These are phyloP conservation scores for Larix kaempferi DNA, from an alignment of 75 land plant genomes.

Conservation along the genomic window DNA sequence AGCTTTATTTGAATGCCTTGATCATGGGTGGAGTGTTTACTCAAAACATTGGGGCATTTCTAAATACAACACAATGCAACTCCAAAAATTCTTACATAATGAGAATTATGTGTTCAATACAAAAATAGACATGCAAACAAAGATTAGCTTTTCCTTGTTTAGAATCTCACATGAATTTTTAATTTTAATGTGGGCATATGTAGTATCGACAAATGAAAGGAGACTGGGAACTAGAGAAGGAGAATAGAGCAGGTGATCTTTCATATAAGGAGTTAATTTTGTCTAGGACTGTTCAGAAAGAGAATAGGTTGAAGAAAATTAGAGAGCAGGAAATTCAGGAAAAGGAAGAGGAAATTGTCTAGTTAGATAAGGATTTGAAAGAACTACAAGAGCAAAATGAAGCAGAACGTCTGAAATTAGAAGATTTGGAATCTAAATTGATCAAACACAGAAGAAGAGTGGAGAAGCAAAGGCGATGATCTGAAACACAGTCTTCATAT, in stretches of 20 bases:
- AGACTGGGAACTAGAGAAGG: conserved; percentile 13
- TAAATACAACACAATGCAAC: not conserved
- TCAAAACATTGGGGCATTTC: not conserved
- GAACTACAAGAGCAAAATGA: conserved; percentile 61
- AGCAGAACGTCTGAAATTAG: conserved; percentile 43
- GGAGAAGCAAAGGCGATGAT: conserved; percentile 79
- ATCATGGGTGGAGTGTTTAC: too few species aligned
- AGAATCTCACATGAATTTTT: not conserved
- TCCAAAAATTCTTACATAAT: too few species aligned
- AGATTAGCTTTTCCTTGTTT: not conserved
- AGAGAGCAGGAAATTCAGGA: conserved; percentile 50
- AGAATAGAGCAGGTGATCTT: not conserved
- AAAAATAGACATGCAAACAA: not conserved
- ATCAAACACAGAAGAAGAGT: conserved; percentile 62
- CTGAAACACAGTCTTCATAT: conserved; percentile 85
- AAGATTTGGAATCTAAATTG: conserved; percentile 61
- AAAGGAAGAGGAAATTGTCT: conserved; percentile 50
- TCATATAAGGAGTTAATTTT: not conserved
- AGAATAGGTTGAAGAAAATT: conserved; percentile 2
- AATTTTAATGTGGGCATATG: conserved; percentile 6
- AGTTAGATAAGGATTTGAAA: conserved; percentile 55
- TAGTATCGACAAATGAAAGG: conserved; percentile 13
- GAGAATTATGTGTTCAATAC: not conserved
- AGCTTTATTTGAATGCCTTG: too few species aligned
- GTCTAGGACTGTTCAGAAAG: conserved; percentile 1